phyloP scores from a whole-genome alignment of 129 eudicot species.

The Flaveria sonorensis region DNA sequence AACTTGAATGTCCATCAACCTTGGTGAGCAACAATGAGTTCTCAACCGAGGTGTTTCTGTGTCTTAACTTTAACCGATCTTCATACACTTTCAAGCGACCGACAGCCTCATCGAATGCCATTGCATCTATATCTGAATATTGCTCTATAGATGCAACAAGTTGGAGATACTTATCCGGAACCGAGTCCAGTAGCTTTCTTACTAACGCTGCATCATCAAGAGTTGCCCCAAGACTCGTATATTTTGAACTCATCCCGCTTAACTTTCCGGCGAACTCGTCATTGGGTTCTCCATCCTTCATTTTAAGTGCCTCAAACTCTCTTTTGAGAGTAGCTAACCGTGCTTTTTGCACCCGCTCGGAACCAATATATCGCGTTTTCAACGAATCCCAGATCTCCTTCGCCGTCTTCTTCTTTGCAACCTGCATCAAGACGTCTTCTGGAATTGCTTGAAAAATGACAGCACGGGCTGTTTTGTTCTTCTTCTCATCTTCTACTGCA shows the following conservation, averaged over 20 bases:
- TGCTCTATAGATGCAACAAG: background rate
- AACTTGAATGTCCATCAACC: background rate
- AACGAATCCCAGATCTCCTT: background rate
- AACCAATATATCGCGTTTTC: background rate
- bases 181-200: background rate
- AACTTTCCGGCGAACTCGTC: background rate
- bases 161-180: background rate
- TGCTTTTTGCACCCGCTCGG: background rate
- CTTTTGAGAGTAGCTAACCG: background rate
- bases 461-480: background rate
- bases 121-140: background rate
- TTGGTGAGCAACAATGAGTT: background rate
- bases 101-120: background rate
- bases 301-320: background rate
- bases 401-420: background rate
- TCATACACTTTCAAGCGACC: background rate
- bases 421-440: background rate
- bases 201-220: background rate
- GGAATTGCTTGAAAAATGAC: background rate
- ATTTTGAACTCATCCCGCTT: background rate
- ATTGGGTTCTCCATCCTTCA: background rate
- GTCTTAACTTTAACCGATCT: background rate
- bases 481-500: background rate
- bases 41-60: background rate
- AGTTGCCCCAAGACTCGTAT: background rate